Conservation (phyloP, 1,284 basidiomycete genomes). For the Ustilago shanxiensis region DNA sequence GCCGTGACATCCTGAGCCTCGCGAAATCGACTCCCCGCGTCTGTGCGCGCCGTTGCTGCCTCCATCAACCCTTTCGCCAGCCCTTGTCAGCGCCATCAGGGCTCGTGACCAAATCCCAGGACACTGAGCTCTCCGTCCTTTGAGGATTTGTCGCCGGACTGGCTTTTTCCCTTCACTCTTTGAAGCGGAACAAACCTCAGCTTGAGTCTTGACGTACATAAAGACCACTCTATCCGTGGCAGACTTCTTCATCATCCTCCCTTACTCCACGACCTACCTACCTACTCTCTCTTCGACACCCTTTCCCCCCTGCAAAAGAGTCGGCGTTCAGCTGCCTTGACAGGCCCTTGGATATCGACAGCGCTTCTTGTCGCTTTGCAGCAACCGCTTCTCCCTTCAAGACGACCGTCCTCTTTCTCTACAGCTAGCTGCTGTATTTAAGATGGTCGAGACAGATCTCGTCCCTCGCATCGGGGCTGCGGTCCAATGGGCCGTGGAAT, state of each 20-base stretch:
- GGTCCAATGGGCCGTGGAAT: constrained; percentile 39
- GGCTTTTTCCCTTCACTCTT: background rate
- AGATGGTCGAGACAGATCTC: constrained; percentile 50
- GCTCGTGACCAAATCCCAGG: constrained; percentile 10
- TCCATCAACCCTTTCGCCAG: background rate
- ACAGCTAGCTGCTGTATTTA: background rate
- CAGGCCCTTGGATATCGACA: background rate
- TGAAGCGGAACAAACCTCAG: background rate
- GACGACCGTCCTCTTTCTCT: background rate
- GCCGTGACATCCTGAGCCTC: constrained; percentile 34
- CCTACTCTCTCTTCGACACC: background rate
- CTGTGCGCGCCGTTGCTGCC: background rate
- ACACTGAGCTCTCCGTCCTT: too few species aligned
- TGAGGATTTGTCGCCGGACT: too few species aligned
- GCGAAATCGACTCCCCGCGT: constrained; percentile 19
- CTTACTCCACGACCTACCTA: background rate
- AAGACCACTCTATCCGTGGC: background rate
- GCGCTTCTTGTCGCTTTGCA: too few species aligned
- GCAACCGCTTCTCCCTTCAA: background rate
- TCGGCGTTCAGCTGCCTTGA: background rate
- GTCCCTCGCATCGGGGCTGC: constrained; percentile 31
- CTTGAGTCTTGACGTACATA: background rate
- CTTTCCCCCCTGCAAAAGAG: background rate
- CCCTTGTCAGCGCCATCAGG: background rate
- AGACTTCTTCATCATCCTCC: background rate